Conservation (phyloP, 2,329 filamentous ascomycete genomes). For the Xylariomycetidae sp. region DNA sequence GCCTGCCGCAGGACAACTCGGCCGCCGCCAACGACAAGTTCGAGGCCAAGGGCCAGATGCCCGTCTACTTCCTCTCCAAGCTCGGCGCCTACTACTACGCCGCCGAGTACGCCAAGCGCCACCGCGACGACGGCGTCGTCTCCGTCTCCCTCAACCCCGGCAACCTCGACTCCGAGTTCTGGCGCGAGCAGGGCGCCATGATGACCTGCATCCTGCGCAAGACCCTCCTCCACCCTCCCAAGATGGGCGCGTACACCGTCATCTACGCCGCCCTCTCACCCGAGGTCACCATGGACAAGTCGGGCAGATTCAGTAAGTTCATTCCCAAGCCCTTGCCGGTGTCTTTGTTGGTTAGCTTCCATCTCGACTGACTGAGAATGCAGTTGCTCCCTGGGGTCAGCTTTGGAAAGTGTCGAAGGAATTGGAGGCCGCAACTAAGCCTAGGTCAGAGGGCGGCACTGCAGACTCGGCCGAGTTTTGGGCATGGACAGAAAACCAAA, state of each 20-base stretch:
- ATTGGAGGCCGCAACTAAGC: constrained; percentile 23
- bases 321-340: too few relatives aligned
- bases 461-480: constrained; percentile 33
- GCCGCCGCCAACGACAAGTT: constrained; percentile 5
- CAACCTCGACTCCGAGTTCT: constrained; percentile 21
- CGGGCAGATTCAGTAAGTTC: constrained; percentile 3
- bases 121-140: constrained; percentile 17
- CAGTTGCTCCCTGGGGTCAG: constrained; percentile 41
- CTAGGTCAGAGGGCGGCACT: constrained; percentile 31
- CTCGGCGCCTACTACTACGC: constrained; percentile 16
- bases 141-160: constrained; percentile 22
- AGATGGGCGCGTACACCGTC: constrained; percentile 33
- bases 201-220: constrained; percentile 6
- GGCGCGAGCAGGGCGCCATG: constrained; percentile 8
- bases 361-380: too few relatives aligned
- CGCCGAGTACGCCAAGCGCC: constrained; percentile 18
- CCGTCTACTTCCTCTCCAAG: constrained; percentile 18
- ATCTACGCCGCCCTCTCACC: constrained; percentile 33
- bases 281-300: constrained; percentile 27
- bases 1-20: not conserved
- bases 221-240: constrained; percentile 9
- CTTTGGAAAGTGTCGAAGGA: constrained; percentile 26
- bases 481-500: constrained; percentile 37
- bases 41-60: not conserved
- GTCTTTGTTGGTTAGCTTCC: too few relatives aligned